Evolutionary conservation across 169 alveolate genomes (phyloP), one percentile per base, ranked within the genome.

Genomic region (Cardiosporidium cionae): DNA sequence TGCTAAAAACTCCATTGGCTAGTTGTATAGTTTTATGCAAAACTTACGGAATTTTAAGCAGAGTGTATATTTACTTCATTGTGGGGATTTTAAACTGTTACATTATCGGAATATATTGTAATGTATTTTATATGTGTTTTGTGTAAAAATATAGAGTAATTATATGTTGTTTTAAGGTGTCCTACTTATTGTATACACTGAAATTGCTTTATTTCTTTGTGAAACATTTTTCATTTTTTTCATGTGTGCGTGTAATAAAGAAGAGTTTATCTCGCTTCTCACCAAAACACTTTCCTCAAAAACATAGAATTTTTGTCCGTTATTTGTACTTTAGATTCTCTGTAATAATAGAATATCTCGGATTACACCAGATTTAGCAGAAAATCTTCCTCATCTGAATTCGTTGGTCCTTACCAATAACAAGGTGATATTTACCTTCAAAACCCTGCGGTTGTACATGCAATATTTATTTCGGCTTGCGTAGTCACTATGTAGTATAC

Each of bases 361-460:
- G 67, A 87, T 89, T 16, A 86, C 87, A 7, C 74, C 72, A 6
- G 93, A 86, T 58, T 53, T 84, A 28, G 44, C 70, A 32, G 81
- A 77, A 36, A 79, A 80, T 29, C 73, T 91, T 25, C 94, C 94
- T 7, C 87, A 87, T 54, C 79, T 94, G 29, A 87, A 84, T 16
- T 88, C 96, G 3, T 79, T 94, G 58, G 84, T 94, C 52, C 84
- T 94, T 28, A 83, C 97, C 22, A 89, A 91, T 69, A 94, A 94
- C 83, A 88, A 86, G 62, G 90, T 44, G 58, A 16, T n/a, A 44
- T 44, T 44, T 44, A n/a, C 58, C n/a, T n/a, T 16, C 58, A 16
- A 16, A 44, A 16, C 58, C n/a, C n/a, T n/a, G n/a, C n/a, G 58
- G 58, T 16, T 44, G 58, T 44, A 44, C 58, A 44, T 44, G n/a